Base-by-base conservation (phyloP, 2,329 filamentous ascomycete species). In the Xylaria sp. region DNA sequence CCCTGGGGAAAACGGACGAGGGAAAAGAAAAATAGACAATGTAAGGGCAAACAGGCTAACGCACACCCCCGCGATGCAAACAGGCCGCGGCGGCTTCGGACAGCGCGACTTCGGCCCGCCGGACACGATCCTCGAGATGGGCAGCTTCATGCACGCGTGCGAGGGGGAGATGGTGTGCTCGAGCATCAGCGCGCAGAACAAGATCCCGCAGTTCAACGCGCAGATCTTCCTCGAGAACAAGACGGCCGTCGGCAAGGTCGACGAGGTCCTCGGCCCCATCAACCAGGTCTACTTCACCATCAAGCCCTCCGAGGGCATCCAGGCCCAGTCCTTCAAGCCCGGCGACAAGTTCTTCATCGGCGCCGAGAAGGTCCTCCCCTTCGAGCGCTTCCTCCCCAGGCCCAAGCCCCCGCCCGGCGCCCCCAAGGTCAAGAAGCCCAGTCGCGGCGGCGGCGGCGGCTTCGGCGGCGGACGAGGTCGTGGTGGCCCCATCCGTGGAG, bases 221-320 rank as follows among this genome's bases (percentile, higher is more conserved):
- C 94, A 94, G 75, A 97, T 99, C 82, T 99, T 96, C 85, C 91
- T 98, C 77, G 95, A 98, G 88, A 99, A 98, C 87, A 99, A 98
- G 88, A 92, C 91, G 79, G 86, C 92, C 71, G 89, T 99, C 81
- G 96, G 96, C 81, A 98, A 98, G 84, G 92, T 99, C 79, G 96
- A 99, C 84, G 96, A 99, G 85, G 92, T 99, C 74, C 91, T 99
- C 75, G 96, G 96, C 66, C 95, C 96, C 72, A 93, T 99, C 83
- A 98, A 97, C 87, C 92, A 97, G 83, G 93, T 98, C 77, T 97
- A 92, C 86, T 99, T 99, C 87, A 98, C 95, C 77, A 92, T 99
- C 82, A 98, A 98, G 85, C 94, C 95, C 63, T 90, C 93, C 80
- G 95, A 98, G 80, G 96, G 96, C 76, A 98, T 99, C 81, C 92